Conservation (phyloP, 768 basidiomycete species). For the Mycena vitilis region DNA sequence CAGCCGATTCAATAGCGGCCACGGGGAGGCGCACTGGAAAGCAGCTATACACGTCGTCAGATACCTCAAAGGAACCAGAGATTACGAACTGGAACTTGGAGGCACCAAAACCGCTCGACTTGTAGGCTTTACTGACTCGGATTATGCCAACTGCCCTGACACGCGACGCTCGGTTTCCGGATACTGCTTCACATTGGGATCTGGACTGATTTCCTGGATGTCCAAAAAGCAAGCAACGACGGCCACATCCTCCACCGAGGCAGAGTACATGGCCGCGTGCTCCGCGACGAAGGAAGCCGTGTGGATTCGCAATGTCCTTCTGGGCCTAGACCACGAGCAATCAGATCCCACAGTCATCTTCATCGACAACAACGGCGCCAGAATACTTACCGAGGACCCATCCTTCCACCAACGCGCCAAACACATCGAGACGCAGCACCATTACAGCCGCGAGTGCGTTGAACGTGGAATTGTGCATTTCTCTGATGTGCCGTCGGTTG, state of each 20-base stretch:
- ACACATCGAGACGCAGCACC: conserved; percentile 25
- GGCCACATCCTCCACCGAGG: conserved; percentile 4
- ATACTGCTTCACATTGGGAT: neutral
- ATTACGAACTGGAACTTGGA: conserved; percentile 23
- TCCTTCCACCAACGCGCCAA: conserved; percentile 18
- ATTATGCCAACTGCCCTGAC: conserved; percentile 7
- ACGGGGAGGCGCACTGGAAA: conserved; percentile 48
- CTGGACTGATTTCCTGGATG: conserved; percentile 8
- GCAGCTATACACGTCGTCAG: conserved; percentile 49
- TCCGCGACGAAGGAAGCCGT: conserved; percentile 9
- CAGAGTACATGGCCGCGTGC: conserved; percentile 14
- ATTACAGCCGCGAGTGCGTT: conserved; percentile 23
- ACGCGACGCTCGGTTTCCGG: conserved; percentile 2
- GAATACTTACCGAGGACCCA: conserved; percentile 12
- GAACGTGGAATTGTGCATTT: conserved; percentile 26
- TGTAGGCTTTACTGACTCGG: neutral
- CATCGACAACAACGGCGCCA: conserved; percentile 11
- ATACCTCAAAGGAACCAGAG: conserved; percentile 50
- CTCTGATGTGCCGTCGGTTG: conserved; percentile 44
- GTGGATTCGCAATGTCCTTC: conserved; percentile 3
- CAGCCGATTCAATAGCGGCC: conserved; percentile 40
- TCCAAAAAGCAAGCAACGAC: conserved; percentile 9
- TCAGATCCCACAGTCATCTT: neutral
- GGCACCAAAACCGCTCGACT: conserved; percentile 1
- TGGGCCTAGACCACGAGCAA: neutral